These are phyloP conservation scores for Penicillium digitatum DNA, from an alignment of 2,329 filamentous ascomycete species.

Conservation along the genomic window DNA sequence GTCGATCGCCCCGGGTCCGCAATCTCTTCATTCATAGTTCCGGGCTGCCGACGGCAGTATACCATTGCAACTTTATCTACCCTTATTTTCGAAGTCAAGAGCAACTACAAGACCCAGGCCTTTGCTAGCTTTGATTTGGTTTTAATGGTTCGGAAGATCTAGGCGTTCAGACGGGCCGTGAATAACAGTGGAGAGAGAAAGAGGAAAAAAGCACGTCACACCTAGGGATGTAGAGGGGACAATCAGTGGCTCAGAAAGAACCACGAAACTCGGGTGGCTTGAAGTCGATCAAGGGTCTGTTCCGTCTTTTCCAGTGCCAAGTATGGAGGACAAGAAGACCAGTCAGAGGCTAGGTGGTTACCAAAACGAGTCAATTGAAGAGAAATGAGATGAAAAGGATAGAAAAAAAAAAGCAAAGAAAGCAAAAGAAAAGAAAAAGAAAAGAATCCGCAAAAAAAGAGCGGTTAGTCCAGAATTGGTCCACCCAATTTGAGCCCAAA, in stretches of 20 bases:
- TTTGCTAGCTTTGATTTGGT: neutral
- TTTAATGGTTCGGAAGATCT: conserved; percentile 13
- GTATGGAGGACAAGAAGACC: conserved; percentile 1
- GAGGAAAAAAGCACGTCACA: conserved; percentile 12
- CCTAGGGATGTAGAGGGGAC: conserved; percentile 14
- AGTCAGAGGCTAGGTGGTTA: conserved; percentile 11
- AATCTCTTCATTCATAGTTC: neutral
- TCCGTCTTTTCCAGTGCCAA: conserved; percentile 16
- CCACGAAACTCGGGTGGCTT: conserved; percentile 28
- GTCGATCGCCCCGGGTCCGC: neutral
- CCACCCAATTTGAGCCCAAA: conserved; percentile 2
- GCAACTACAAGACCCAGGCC: neutral
- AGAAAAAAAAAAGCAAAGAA: neutral
- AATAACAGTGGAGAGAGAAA: conserved; percentile 17
- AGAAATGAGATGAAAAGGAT: conserved; percentile 8
- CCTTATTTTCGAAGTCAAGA: neutral
- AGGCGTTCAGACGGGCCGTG: conserved; percentile 14
- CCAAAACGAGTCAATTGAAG: conserved; percentile 18
- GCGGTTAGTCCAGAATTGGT: neutral
- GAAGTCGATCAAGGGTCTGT: conserved; percentile 27
- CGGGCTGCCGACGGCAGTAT: neutral
- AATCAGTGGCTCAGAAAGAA: conserved; percentile 24
- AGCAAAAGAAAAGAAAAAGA: neutral
- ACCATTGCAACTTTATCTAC: neutral
- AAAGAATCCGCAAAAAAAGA: neutral